Evolutionary conservation across 1,284 basidiomycete species (phyloP), one percentile per base, ranked within the genome.

Genomic region (Trichosporon ovoides): DNA sequence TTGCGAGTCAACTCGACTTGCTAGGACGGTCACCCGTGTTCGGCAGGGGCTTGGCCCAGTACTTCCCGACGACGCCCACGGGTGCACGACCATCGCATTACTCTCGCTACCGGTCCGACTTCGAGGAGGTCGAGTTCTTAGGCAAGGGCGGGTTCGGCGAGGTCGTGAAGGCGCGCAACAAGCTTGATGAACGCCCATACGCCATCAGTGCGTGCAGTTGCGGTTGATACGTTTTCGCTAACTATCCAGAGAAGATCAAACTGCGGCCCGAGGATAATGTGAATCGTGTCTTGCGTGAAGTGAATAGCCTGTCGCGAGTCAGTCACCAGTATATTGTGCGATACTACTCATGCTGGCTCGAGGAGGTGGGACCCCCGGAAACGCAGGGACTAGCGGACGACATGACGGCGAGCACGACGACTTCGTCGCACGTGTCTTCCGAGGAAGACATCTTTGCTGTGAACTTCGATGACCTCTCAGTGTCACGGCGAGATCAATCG

Each of bases 101-200:
- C 24, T 77, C 75, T 3, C 61, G 77, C 14, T 79, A 79, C 56
- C 62, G 72, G 13, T 61, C 67, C 10, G 77, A 79, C 52, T 79
- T 77, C 55, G 75, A 77, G 53, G 76, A 79, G 57, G 74, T 79
- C 12, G 77, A 79, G 55, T 77, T 73, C 35, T 54, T 78, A 18
- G 93, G 94, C 1, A 89, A 88, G 71, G 93, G 93, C 1, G 92
- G 88, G 0, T 98, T 94, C 72, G 92, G 93, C 0, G 88, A 89
- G 20, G 94, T 97, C 0, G 91, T 96, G 46, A 97, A 97, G 74
- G 93, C 92, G 1, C 81, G 87, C 55, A 94, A 97, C 71, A 89
- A 86, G 77, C 74, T 82, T 1, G 82, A 83, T 59, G 79, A 68
- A 1, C 64, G 72, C 14, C 70, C 70, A 6, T 78, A 76, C 53